Conservation (phyloP, 2,329 filamentous ascomycete genomes). For the Ophiostoma populinum region DNA sequence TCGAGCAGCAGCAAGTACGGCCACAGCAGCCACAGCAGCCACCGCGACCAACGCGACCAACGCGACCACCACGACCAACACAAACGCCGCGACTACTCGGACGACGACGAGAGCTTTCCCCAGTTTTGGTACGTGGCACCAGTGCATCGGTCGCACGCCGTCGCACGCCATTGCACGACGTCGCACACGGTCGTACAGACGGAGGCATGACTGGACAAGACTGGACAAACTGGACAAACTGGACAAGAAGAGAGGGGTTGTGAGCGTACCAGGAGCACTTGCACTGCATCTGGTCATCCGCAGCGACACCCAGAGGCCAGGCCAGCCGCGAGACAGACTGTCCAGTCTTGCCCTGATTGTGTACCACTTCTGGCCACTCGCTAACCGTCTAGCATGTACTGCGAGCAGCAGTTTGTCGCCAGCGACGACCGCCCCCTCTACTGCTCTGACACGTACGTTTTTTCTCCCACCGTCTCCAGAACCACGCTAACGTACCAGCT, state of each 20-base stretch:
- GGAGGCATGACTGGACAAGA: too few species aligned
- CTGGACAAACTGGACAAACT: too few species aligned
- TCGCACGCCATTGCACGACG: too few species aligned
- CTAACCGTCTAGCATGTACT: slow-evolving; percentile 36
- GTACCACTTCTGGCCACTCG: slow-evolving; percentile 2
- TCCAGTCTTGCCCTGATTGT: too few species aligned
- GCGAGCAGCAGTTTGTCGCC: slow-evolving; percentile 48
- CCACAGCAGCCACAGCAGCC: slow-evolving; percentile 23
- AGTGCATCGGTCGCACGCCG: too few species aligned
- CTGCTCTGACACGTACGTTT: slow-evolving; percentile 43
- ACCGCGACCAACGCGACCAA: slow-evolving; percentile 13
- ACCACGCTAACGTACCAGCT: slow-evolving; percentile 20
- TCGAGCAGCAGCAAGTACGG: slow-evolving; percentile 20
- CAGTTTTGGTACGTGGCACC: slow-evolving; percentile 39
- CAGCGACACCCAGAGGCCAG: too few species aligned
- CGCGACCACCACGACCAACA: slow-evolving; percentile 15
- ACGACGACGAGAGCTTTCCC: slow-evolving; percentile 43
- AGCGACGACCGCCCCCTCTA: slow-evolving; percentile 40
- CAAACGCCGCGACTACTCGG: slow-evolving; percentile 32
- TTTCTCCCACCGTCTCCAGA: background rate
- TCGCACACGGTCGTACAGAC: too few species aligned
- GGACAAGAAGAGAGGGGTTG: too few species aligned
- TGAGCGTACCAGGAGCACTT: too few species aligned
- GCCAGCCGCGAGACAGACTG: too few species aligned
- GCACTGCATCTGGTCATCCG: too few species aligned